phyloP scores from a whole-genome alignment of 257 asterid genomes.

The Nicotiana benthamiana region DNA sequence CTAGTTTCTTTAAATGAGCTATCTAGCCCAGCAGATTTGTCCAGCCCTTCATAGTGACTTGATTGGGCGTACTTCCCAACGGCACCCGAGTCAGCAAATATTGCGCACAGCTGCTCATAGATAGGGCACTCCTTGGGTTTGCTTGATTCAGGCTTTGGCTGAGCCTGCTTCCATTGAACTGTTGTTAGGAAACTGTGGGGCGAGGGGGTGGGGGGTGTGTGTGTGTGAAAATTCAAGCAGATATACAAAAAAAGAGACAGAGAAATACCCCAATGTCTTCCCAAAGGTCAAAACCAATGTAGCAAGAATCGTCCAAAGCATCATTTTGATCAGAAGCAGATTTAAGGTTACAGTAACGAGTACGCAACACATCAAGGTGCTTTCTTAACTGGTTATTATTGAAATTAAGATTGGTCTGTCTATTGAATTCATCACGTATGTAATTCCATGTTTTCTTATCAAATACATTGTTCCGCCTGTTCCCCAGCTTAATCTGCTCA shows the following conservation, averaged over 20 bases:
- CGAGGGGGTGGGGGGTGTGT: background rate
- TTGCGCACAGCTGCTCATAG: constrained; percentile 63
- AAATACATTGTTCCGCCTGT: constrained; percentile 70
- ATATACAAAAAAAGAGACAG: constrained; percentile 6
- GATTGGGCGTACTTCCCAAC: constrained; percentile 95
- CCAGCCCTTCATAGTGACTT: constrained; percentile 75
- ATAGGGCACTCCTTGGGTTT: constrained; percentile 85
- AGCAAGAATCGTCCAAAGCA: constrained; percentile 58
- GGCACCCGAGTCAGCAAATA: constrained; percentile 78
- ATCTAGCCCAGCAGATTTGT: constrained; percentile 33
- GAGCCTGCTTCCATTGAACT: constrained; percentile 42
- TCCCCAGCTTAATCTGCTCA: constrained; percentile 68
- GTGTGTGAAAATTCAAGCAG: background rate
- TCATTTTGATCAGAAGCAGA: constrained; percentile 53
- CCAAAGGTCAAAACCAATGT: constrained; percentile 81
- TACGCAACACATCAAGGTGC: constrained; percentile 85
- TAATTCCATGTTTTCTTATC: constrained; percentile 96
- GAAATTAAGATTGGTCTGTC: constrained; percentile 63
- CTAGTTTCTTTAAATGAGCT: constrained; percentile 30
- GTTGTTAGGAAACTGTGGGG: background rate
- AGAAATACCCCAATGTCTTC: constrained; percentile 70
- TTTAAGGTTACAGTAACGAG: constrained; percentile 65
- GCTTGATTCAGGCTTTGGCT: constrained; percentile 56
- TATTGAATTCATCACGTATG: constrained; percentile 68
- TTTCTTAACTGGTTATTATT: constrained; percentile 88